These are phyloP conservation scores for Lophiostoma macrostomum DNA, from an alignment of 495 filamentous ascomycete species.

Conservation along the genomic window DNA sequence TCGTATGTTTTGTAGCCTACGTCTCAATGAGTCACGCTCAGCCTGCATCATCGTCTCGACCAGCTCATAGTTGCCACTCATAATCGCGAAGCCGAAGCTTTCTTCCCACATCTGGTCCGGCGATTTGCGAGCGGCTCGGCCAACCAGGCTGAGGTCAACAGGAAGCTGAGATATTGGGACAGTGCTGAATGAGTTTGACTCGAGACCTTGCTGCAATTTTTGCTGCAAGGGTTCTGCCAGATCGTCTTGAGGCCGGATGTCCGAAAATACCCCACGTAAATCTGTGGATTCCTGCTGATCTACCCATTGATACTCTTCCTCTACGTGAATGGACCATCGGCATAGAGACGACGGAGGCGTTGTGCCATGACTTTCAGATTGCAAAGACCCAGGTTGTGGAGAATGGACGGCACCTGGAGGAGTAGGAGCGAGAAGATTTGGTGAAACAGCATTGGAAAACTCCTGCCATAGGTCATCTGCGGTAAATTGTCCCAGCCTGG, in stretches of 20 bases:
- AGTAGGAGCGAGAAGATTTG: background rate
- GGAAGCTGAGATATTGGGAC: slow-evolving; percentile 30
- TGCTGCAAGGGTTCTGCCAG: slow-evolving; percentile 10
- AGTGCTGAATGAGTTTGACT: slow-evolving; percentile 40
- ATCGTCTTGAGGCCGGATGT: slow-evolving; percentile 30
- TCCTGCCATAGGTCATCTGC: slow-evolving; percentile 16
- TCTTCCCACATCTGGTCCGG: slow-evolving; percentile 37
- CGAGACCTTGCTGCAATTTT: slow-evolving; percentile 34
- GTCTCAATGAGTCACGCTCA: background rate
- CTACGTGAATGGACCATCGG: slow-evolving; percentile 38
- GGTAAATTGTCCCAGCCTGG: slow-evolving; percentile 42
- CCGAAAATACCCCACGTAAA: slow-evolving; percentile 33
- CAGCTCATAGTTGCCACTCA: slow-evolving; percentile 38
- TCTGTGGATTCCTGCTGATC: background rate
- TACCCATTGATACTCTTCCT: background rate
- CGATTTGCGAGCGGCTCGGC: slow-evolving; percentile 31
- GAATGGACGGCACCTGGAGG: background rate
- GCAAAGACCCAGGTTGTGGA: background rate
- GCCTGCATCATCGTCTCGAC: slow-evolving; percentile 14
- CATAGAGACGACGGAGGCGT: slow-evolving; percentile 32
- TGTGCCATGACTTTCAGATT: background rate
- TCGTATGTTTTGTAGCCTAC: slow-evolving; percentile 31
- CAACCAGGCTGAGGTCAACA: slow-evolving; percentile 33
- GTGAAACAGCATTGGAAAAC: slow-evolving; percentile 25
- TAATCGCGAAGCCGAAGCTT: slow-evolving; percentile 44